Evolutionary conservation across 1,139 yeast genomes (phyloP), one percentile per base, ranked within the genome.

Genomic region (Taiozyma sp.): DNA sequence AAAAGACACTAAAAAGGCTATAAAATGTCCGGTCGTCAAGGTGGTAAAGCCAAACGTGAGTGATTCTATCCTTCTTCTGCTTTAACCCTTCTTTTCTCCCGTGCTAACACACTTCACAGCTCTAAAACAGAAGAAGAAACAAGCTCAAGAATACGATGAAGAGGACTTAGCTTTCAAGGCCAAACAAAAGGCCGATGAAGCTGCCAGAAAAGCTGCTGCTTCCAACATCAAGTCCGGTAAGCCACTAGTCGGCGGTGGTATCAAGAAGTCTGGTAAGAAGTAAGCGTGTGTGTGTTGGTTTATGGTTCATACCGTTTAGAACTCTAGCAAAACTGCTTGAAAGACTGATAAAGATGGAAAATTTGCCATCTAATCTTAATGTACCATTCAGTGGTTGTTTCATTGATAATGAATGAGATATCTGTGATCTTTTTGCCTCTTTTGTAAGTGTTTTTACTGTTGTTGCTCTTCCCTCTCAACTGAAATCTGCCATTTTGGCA

Each of bases 151-250:
- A 29, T 72, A 78, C 42, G 96, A 90, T 67, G 97, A 92, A 8
- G 97, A 91, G 53, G 97, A 91, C 60, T 54, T 77, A 36, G 97
- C 97, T 7, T 91, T 84, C 80, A 89, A 90, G 76, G 93, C 87
- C 65, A 92, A 90, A 78, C 96, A 89, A 74, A 89, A 85, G 73
- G 97, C 96, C 51, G 97, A 89, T 59, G 96, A 93, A 61, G 89
- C 87, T 66, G 96, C 97, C 43, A 84, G 84, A 72, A 91, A 92
- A 74, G 96, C 87, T 52, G 46, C 92, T 86, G 92, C 95, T 57
- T 82, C 85, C 51, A 84, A 87, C 72, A 95, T 96, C 54, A 76
- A 87, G 64, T 82, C 87, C 66, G 96, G 96, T 58, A 96, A 96
- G 49, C 97, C 97, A 46, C 73, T 92, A 62, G 83, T 84, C 51